Conservation (phyloP, 2,329 filamentous ascomycete genomes). For the Aspergillus clavatus region DNA sequence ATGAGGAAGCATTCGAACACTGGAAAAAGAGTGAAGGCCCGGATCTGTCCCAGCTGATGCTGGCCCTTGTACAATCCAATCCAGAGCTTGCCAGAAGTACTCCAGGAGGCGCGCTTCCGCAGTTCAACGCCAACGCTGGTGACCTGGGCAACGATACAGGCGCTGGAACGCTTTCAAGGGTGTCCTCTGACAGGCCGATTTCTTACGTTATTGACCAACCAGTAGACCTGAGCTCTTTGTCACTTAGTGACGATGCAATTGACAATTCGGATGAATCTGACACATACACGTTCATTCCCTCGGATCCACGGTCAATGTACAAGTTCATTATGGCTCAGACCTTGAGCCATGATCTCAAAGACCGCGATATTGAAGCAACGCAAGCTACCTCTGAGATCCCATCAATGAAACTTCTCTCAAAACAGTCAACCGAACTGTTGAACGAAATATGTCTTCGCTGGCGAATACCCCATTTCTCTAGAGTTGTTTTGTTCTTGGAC, state of each 20-base stretch:
- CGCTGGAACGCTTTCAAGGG: slow-evolving; percentile 45
- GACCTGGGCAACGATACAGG: slow-evolving; percentile 37
- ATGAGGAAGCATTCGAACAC: slow-evolving; percentile 77
- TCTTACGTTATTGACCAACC: slow-evolving; percentile 62
- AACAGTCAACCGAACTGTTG: slow-evolving; percentile 73
- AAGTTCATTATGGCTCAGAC: slow-evolving; percentile 75
- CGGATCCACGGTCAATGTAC: slow-evolving; percentile 77
- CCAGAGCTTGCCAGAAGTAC: slow-evolving; percentile 79
- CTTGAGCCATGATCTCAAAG: slow-evolving; percentile 57
- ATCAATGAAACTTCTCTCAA: slow-evolving; percentile 59
- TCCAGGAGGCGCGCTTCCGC: slow-evolving; percentile 54
- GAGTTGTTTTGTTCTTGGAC: slow-evolving; percentile 76
- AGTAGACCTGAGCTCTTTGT: slow-evolving; percentile 56
- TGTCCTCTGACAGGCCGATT: slow-evolving; percentile 43
- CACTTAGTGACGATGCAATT: slow-evolving; percentile 49
- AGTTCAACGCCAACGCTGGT: slow-evolving; percentile 46
- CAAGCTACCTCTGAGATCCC: slow-evolving; percentile 46
- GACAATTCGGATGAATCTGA: slow-evolving; percentile 43
- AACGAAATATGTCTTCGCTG: slow-evolving; percentile 82
- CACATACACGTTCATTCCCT: slow-evolving; percentile 83
- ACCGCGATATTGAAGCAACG: slow-evolving; percentile 48
- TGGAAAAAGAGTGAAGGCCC: slow-evolving; percentile 90
- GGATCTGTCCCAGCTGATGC: slow-evolving; percentile 87
- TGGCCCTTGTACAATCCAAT: slow-evolving; percentile 79
- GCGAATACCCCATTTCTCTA: slow-evolving; percentile 79